phyloP scores from a whole-genome alignment of 148 eudicot species.

The Heliosperma pusillum region DNA sequence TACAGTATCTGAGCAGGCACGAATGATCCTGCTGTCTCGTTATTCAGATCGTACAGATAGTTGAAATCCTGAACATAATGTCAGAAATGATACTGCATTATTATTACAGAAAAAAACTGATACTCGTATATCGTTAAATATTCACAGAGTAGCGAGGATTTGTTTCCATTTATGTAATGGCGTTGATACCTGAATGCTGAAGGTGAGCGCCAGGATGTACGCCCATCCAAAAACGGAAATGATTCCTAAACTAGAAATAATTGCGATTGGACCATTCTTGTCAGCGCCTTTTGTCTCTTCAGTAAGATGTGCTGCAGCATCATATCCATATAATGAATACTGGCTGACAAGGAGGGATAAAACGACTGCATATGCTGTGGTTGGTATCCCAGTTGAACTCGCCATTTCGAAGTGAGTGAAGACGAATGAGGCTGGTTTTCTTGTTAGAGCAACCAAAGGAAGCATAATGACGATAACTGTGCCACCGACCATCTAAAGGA shows the following conservation, averaged over 20 bases:
- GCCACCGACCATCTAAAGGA: slow-evolving; percentile 50
- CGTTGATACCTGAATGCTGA: slow-evolving; percentile 59
- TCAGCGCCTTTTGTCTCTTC: slow-evolving; percentile 71
- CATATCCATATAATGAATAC: slow-evolving; percentile 63
- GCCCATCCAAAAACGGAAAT: slow-evolving; percentile 65
- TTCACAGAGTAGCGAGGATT: background rate
- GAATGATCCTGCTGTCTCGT: slow-evolving; percentile 64
- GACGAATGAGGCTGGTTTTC: slow-evolving; percentile 56
- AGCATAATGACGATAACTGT: slow-evolving; percentile 52
- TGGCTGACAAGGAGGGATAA: slow-evolving; percentile 57
- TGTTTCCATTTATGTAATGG: background rate
- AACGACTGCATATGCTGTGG: slow-evolving; percentile 44
- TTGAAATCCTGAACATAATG: slow-evolving; percentile 37
- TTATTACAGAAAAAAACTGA: background rate
- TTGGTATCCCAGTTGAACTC: slow-evolving; percentile 45
- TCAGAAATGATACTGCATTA: background rate
- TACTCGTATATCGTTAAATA: background rate
- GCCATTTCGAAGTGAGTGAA: slow-evolving; percentile 49
- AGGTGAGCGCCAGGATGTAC: slow-evolving; percentile 59
- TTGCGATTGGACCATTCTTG: slow-evolving; percentile 62
- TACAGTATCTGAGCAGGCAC: slow-evolving; percentile 71
- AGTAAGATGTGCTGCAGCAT: slow-evolving; percentile 67
- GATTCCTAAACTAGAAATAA: slow-evolving; percentile 57
- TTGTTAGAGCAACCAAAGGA: slow-evolving; percentile 54
- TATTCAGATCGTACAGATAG: slow-evolving; percentile 45